A percentile compares a stretch with the other conserved stretches of the same genome.
phyloP scores from a whole-genome alignment of 2,329 filamentous ascomycete species.

The Talaromyces sp. region DNA sequence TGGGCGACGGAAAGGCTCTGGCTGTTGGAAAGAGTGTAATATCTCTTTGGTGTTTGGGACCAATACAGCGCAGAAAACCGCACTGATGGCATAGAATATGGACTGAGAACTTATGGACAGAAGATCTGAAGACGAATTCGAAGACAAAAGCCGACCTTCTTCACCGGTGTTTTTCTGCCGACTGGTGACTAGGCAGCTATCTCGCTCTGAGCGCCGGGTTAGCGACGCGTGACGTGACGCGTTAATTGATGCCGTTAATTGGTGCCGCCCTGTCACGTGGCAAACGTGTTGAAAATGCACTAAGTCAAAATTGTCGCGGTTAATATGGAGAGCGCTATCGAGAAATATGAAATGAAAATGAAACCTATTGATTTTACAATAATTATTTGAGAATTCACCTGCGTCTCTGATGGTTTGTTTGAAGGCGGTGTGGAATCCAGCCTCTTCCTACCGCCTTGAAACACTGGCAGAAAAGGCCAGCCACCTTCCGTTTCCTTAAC shows the following conservation, averaged over 20 bases:
- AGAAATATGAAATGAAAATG: neutral
- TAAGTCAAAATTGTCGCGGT: neutral
- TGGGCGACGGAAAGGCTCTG: neutral
- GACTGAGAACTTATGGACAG: neutral
- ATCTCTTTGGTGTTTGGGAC: neutral
- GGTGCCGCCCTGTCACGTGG: conserved; percentile 9
- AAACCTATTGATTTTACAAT: neutral
- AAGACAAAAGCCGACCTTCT: neutral
- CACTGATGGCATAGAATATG: conserved; percentile 7
- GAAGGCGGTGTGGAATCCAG: neutral
- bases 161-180: neutral
- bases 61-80: conserved; percentile 3
- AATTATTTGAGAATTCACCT: neutral
- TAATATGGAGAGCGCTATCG: neutral
- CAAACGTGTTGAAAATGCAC: neutral
- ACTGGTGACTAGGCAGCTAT: neutral
- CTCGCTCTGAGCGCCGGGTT: neutral
- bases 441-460: conserved; percentile 18
- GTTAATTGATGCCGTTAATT: conserved; percentile 9
- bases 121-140: neutral
- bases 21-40: neutral
- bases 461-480: conserved; percentile 20
- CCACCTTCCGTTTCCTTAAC: neutral
- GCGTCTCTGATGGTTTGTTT: neutral
- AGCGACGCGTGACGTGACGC: conserved; percentile 10